These are phyloP conservation scores for Fusarium equiseti DNA, from an alignment of 2,329 filamentous ascomycete species.

Conservation along the genomic window DNA sequence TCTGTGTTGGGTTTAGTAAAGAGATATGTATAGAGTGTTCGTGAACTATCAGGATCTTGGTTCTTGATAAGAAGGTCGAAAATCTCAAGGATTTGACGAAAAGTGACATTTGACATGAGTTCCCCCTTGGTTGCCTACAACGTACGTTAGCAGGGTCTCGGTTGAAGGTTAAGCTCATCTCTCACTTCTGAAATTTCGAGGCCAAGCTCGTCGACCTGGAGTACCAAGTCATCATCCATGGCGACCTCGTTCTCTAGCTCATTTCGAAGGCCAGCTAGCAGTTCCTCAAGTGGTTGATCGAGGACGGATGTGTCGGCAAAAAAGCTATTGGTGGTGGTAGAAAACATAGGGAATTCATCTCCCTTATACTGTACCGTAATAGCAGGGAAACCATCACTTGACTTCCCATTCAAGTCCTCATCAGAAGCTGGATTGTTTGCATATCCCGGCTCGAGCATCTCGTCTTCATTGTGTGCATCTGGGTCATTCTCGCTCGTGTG, in stretches of 20 bases:
- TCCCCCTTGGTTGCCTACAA: constrained; percentile 53
- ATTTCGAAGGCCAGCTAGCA: constrained; percentile 59
- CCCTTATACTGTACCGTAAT: constrained; percentile 60
- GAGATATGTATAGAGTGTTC: constrained; percentile 58
- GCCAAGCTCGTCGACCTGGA: constrained; percentile 64
- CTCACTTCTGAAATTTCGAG: constrained; percentile 66
- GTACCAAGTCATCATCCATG: constrained; percentile 61
- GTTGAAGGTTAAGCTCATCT: neutral
- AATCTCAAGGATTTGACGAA: constrained; percentile 58
- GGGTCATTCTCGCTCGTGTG: constrained; percentile 14
- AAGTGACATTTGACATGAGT: constrained; percentile 52
- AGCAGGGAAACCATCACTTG: constrained; percentile 47
- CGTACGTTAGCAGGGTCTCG: constrained; percentile 43
- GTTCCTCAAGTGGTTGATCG: constrained; percentile 58
- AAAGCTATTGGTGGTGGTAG: constrained; percentile 55
- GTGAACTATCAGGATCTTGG: constrained; percentile 55
- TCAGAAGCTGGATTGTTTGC: constrained; percentile 10
- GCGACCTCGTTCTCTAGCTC: constrained; percentile 61
- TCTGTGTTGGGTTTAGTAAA: constrained; percentile 56
- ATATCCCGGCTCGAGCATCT: constrained; percentile 9
- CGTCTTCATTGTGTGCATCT: constrained; percentile 27
- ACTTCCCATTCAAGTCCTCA: constrained; percentile 23
- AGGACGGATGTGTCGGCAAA: constrained; percentile 59
- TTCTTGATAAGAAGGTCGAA: constrained; percentile 60
- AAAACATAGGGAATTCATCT: constrained; percentile 59